Conservation (phyloP, 176 grass and related monocot species). For the Carex pumila region DNA sequence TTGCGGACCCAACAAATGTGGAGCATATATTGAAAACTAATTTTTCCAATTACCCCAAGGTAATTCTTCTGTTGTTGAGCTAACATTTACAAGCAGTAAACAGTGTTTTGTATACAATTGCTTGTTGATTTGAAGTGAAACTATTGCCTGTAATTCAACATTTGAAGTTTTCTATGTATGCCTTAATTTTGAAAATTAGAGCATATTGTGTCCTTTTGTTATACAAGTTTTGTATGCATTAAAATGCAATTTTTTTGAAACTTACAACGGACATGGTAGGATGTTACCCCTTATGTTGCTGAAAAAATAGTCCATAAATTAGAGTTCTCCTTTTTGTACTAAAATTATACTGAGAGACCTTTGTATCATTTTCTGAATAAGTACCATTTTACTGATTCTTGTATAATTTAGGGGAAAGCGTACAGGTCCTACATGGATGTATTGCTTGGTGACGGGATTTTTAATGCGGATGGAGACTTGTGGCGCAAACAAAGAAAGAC, state of each 20-base stretch:
- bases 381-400: not conserved
- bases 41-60: conserved; percentile 95
- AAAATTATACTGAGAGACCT: not conserved
- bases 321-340: conserved; percentile 2
- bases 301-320: not conserved
- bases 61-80: not conserved
- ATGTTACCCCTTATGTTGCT: not conserved
- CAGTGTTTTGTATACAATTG: not conserved
- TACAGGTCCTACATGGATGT: conserved; percentile 90
- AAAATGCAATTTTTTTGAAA: not conserved
- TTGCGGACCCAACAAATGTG: conserved; percentile 71
- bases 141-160: not conserved
- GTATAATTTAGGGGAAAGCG: conserved; percentile 37
- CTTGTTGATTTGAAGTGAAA: not conserved
- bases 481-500: conserved; percentile 95
- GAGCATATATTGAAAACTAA: conserved; percentile 94
- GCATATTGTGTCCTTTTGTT: not conserved
- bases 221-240: not conserved
- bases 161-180: not conserved
- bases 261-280: not conserved
- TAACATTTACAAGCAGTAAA: not conserved
- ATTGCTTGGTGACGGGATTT: conserved; percentile 86
- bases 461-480: conserved; percentile 82
- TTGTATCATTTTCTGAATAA: not conserved
- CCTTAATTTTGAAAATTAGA: not conserved